Percentiles rank a stretch among this genome's conserved stretches.
Evolutionary conservation across 2,329 filamentous ascomycete species (phyloP).

Genomic region (Aspergillus sp.): DNA sequence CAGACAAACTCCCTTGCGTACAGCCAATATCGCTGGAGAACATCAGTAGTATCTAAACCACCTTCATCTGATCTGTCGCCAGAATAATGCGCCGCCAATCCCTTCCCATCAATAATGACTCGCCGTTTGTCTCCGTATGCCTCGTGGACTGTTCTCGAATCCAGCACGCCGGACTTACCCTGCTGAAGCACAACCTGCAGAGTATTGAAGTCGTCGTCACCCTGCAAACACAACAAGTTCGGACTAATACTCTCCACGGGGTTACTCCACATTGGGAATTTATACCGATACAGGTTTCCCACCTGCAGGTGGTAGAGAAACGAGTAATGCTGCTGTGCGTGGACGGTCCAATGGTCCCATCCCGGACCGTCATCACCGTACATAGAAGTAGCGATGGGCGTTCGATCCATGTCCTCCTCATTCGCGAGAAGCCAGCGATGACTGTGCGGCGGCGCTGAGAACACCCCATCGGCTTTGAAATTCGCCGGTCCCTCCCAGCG

Average conservation of each 20-base stretch:
- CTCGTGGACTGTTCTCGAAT: slow-evolving; percentile 28
- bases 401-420: slow-evolving; percentile 36
- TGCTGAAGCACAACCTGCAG: slow-evolving; percentile 43
- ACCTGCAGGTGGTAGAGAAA: slow-evolving; percentile 52
- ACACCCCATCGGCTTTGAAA: slow-evolving; percentile 27
- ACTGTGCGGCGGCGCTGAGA: slow-evolving; percentile 28
- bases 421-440: slow-evolving; percentile 53
- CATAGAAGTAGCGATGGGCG: slow-evolving; percentile 49
- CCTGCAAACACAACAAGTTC: slow-evolving; percentile 55
- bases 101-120: slow-evolving; percentile 54
- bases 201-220: slow-evolving; percentile 47
- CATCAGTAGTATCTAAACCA: slow-evolving; percentile 49
- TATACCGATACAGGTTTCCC: slow-evolving; percentile 46
- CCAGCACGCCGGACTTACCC: slow-evolving; percentile 39
- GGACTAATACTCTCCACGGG: slow-evolving; percentile 52
- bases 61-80: slow-evolving; percentile 35
- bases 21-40: slow-evolving; percentile 52
- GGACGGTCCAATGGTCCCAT: slow-evolving; percentile 51
- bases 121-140: slow-evolving; percentile 1
- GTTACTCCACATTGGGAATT: slow-evolving; percentile 48
- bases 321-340: slow-evolving; percentile 43
- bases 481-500: slow-evolving; percentile 30
- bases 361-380: slow-evolving; percentile 47
- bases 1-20: slow-evolving; percentile 56
- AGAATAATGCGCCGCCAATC: slow-evolving; percentile 54